A percentile compares a stretch with the other conserved stretches of the same genome.
Evolutionary conservation across 345 rosid species (phyloP).

Genomic region (Raphanus raphanistrum): DNA sequence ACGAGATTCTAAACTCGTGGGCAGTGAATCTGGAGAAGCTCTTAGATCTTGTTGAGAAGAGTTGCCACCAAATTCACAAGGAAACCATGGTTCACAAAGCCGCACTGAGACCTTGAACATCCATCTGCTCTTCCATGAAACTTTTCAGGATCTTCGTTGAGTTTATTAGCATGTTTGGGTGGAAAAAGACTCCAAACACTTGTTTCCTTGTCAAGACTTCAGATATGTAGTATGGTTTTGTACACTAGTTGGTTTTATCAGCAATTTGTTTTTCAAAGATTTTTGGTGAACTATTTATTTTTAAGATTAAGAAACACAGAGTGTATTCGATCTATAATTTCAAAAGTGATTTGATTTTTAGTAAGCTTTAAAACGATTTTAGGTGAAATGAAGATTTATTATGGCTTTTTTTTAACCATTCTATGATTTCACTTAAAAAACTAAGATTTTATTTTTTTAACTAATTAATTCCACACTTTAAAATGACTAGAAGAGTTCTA

Average conservation of each 20-base stretch:
- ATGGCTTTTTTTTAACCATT: no score
- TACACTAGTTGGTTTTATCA: conserved; percentile 26
- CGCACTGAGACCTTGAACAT: conserved; percentile 49
- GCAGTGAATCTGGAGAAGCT: conserved; percentile 88
- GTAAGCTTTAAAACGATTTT: no score
- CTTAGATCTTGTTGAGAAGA: conserved; percentile 96
- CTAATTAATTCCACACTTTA: no score
- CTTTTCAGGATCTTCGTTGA: conserved; percentile 20
- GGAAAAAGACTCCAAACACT: conserved; percentile 6
- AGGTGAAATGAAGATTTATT: no score
- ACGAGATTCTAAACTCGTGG: conserved; percentile 94
- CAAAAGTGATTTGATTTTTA: no score
- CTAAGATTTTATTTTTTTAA: no score
- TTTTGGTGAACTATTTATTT: not conserved
- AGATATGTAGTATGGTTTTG: conserved; percentile 18
- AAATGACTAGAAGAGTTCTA: no score
- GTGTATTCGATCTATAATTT: no score
- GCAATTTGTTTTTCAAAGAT: not conserved
- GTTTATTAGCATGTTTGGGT: conserved; percentile 25
- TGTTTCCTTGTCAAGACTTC: conserved; percentile 12
- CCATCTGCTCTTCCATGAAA: not conserved
- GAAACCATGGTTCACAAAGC: conserved; percentile 99
- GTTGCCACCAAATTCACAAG: conserved; percentile 99
- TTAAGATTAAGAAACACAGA: not conserved
- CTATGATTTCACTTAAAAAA: no score